Percentiles rank a stretch among this genome's conserved stretches.
These are phyloP conservation scores for Fusarium denticulatum DNA, from an alignment of 2,329 filamentous ascomycete genomes.

Conservation along the genomic window DNA sequence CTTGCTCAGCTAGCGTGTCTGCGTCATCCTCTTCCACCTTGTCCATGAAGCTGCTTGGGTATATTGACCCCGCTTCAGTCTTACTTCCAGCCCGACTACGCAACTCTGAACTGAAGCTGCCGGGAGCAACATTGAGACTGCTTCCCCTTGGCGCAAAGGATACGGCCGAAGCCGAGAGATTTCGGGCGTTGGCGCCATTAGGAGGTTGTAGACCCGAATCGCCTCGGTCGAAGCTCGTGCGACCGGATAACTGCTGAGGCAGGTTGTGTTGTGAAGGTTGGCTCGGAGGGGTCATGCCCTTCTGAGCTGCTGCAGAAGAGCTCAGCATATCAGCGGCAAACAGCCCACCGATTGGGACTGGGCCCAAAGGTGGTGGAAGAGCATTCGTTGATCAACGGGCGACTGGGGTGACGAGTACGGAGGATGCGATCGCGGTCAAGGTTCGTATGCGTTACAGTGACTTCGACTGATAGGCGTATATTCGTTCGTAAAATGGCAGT, in stretches of 20 bases:
- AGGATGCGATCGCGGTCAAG: constrained; percentile 26
- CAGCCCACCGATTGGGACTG: constrained; percentile 53
- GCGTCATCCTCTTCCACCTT: constrained; percentile 71
- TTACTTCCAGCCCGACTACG: constrained; percentile 65
- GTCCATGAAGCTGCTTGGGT: constrained; percentile 58
- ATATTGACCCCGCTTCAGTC: constrained; percentile 49
- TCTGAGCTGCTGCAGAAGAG: constrained; percentile 47
- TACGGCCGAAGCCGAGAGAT: constrained; percentile 62
- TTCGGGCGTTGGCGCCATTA: constrained; percentile 57
- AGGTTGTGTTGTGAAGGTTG: constrained; percentile 51
- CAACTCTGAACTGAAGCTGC: constrained; percentile 90
- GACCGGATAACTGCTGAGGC: constrained; percentile 44
- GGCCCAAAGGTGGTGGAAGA: constrained; percentile 48
- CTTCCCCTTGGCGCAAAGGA: constrained; percentile 74
- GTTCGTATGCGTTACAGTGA: constrained; percentile 10
- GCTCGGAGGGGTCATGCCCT: constrained; percentile 46
- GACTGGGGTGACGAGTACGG: constrained; percentile 17
- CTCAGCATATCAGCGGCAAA: constrained; percentile 48
- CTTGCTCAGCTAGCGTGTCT: constrained; percentile 71
- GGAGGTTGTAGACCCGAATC: constrained; percentile 60
- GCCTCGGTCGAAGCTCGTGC: constrained; percentile 63
- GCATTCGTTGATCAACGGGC: constrained; percentile 49
- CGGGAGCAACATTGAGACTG: constrained; percentile 76
- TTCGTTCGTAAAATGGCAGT: not conserved
- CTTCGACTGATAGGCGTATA: constrained; percentile 1